Percentiles rank a stretch among this genome's conserved stretches.
These are phyloP conservation scores for Picea glauca DNA, from an alignment of 75 land plant species.

Conservation along the genomic window DNA sequence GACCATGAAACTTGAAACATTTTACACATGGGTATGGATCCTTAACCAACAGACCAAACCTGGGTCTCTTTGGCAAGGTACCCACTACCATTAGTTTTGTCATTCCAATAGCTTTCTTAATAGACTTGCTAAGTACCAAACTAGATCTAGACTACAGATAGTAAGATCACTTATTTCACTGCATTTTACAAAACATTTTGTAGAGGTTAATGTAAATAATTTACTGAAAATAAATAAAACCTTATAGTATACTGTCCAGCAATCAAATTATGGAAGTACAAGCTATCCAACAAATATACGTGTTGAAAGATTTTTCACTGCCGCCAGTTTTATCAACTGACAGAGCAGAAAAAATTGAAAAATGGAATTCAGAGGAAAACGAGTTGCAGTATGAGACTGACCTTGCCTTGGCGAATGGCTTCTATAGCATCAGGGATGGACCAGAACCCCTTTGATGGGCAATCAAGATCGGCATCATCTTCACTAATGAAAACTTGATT, in stretches of 20 bases:
- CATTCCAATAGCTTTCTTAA: no score
- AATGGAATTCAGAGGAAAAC: neutral
- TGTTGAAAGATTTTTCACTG: neutral
- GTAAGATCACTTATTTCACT: neutral
- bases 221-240: neutral
- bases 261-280: neutral
- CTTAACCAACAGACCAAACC: no score
- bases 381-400: slow-evolving; percentile 14
- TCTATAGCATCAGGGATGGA: slow-evolving; percentile 70
- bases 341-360: neutral
- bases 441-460: slow-evolving; percentile 55
- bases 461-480: slow-evolving; percentile 50
- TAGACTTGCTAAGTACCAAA: neutral
- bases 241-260: neutral
- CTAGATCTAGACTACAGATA: neutral
- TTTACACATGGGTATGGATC: no score
- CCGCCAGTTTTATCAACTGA: no score
- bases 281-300: neutral
- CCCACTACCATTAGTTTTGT: no score
- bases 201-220: neutral
- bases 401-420: slow-evolving; percentile 79
- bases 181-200: neutral
- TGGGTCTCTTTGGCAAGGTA: no score
- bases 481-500: slow-evolving; percentile 23
- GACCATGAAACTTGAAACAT: neutral